Evolutionary conservation across 106 monocot genomes (phyloP).

Genomic region (Allium cepa): DNA sequence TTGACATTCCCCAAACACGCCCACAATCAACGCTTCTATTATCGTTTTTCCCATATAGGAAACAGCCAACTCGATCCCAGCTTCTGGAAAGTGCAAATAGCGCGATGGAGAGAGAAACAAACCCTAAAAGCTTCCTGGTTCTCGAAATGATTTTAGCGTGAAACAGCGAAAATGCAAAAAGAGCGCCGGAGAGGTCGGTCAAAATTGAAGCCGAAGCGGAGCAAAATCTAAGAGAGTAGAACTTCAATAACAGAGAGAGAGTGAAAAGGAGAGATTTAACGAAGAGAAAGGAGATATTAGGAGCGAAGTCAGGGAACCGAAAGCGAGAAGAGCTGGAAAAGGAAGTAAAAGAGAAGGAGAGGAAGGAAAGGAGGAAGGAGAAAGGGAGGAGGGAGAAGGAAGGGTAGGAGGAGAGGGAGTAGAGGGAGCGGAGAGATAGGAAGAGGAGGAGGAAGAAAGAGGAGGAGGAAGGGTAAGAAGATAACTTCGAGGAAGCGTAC

Average conservation of each 20-base stretch:
- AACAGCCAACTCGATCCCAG: conserved; percentile 40
- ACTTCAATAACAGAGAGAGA: conserved; percentile 3
- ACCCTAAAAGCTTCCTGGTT: conserved; percentile 16
- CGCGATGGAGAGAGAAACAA: conserved; percentile 19
- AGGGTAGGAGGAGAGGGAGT: conserved; percentile 5
- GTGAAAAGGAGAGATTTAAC: background rate
- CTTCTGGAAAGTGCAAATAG: conserved; percentile 29
- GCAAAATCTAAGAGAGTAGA: background rate
- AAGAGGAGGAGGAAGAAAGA: conserved; percentile 1
- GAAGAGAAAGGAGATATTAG: background rate
- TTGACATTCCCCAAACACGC: conserved; percentile 28
- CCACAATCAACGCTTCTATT: conserved; percentile 29
- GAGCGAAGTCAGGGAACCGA: background rate
- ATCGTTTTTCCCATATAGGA: conserved; percentile 2
- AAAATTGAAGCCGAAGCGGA: conserved; percentile 1
- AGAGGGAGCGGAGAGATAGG: background rate
- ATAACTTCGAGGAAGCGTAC: background rate
- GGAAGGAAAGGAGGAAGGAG: background rate
- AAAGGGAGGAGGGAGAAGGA: background rate
- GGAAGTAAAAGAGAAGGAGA: background rate
- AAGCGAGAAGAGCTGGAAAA: background rate
- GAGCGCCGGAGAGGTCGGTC: conserved; percentile 21
- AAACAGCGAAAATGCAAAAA: conserved; percentile 32
- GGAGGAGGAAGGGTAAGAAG: background rate
- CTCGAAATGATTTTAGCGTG: conserved; percentile 22